Evolutionary conservation across 1,284 basidiomycete species (phyloP), one percentile per base, ranked within the genome.

Genomic region (Chalciporus sp.): DNA sequence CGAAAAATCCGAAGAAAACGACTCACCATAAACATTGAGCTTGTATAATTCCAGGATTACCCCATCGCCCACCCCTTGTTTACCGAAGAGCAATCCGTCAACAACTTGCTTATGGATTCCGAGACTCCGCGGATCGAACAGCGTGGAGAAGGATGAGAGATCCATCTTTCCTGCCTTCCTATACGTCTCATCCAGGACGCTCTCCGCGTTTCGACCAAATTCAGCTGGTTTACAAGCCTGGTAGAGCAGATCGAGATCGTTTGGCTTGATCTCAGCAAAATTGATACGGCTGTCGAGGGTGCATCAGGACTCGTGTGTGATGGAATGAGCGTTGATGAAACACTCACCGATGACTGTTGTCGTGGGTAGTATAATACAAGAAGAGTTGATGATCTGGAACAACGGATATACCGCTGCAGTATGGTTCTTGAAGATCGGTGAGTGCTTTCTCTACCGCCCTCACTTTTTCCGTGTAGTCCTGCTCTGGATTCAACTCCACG

Each of bases 1-100:
- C 12, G 60, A 68, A 43, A 14, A 73, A 60, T 33, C 31, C 11
- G 12, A 6, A n/a, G 16, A n/a, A 17, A 37, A 17, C 33, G 4
- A 37, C 44, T 59, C 57, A 16, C 76, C 76, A 14, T 76, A 76
- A 42, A 72, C 61, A 33, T 79, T 74, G 11, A 60, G 31, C 7
- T 71, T 72, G 5, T 75, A 76, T 41, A 78, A 61, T n/a, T 76
- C 62, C 31, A 76, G 47, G 2, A 76, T 72, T 33, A 79, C 69
- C 7, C 31, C 31, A 12, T 12, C 2, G 12, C 12, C 69, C 69
- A 0, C 66, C 68, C 40, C 74, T 66, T 61, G 73, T 69, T 28
- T 57, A 33, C 28, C 37, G 3, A 10, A 67, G 59, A 33, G 74
- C 69, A 10, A 69, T 69, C 49, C 72, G 62, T 45, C 57, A 35